Conservation (phyloP, 257 asterid genomes). For the Nicotiana knightiana region DNA sequence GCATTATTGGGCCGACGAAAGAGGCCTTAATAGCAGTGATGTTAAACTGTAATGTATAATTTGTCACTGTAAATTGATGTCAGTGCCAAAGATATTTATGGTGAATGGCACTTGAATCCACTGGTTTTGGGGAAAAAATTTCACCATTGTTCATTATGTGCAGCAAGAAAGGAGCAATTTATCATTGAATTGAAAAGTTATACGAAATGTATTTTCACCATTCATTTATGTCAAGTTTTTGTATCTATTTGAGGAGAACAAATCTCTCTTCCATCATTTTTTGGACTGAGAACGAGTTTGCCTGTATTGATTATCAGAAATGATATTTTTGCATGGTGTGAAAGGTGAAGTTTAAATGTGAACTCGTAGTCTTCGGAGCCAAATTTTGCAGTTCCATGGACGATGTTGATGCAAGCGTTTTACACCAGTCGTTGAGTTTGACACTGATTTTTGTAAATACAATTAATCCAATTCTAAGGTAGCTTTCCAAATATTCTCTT, state of each 20-base stretch:
- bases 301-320: background rate
- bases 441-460: background rate
- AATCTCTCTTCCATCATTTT: background rate
- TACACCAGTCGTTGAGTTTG: background rate
- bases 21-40: conserved; percentile 19
- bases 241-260: background rate
- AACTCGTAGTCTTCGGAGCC: background rate
- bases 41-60: conserved; percentile 26
- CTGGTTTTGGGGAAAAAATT: conserved; percentile 12
- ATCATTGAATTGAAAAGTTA: background rate
- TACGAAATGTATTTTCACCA: conserved; percentile 1
- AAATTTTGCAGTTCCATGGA: background rate
- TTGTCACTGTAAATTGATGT: conserved; percentile 46
- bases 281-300: background rate
- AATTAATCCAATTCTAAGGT: too few species aligned
- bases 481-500: too few species aligned
- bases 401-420: background rate
- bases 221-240: background rate
- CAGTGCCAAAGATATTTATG: conserved; percentile 20
- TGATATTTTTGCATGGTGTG: conserved; percentile 2
- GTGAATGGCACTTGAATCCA: conserved; percentile 24
- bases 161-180: background rate
- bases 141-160: background rate
- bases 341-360: background rate
- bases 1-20: conserved; percentile 26